Evolutionary conservation across 1,284 basidiomycete genomes (phyloP), one percentile per base, ranked within the genome.

Genomic region (Ceratobasidium sp.): DNA sequence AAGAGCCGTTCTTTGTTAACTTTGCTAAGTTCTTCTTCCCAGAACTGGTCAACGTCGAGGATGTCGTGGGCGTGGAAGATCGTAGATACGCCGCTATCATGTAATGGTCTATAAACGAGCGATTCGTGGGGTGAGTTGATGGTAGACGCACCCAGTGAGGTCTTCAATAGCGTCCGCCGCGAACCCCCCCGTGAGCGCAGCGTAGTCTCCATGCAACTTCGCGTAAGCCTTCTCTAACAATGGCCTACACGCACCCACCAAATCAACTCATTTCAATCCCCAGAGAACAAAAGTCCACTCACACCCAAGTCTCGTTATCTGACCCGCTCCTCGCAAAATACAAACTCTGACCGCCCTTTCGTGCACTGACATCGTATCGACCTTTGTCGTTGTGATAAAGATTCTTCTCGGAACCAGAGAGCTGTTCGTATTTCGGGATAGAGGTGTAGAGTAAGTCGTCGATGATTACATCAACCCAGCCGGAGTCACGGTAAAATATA

Each of bases 271-370:
- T 1, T 6, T 8, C n/a, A 29, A 33, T 1, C 15, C 27, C 6
- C 7, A n/a, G 17, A 15, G 14, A 48, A 47, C 22, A 44, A 7
- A 33, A 8, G 48, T 9, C 36, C 15, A 74, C 76, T 22, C 27
- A 77, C 76, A 78, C 77, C 77, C 77, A 78, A 17, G 77, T 78
- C 63, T 78, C 77, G 45, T 78, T 77, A 27, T 78, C 77, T n/a
- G 77, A 74, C 19, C 76, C 75, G 27, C 73, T 75, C n/a, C 73
- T 74, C 45, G 77, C 77, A 51, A 78, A 78, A 47, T 75, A 77
- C 22, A 78, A 63, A 22, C 62, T 69, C 47, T 75, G 74, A 14
- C 76, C 64, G 17, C 77, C 77, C 36, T 69, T 65, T 8, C 77
- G 65, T 5, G 77, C 77, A 29, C 29, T 75, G 31, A 57, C 57